These are phyloP conservation scores for Trypanosoma caninum DNA, from an alignment of 208 protist genomes.

Conservation along the genomic window DNA sequence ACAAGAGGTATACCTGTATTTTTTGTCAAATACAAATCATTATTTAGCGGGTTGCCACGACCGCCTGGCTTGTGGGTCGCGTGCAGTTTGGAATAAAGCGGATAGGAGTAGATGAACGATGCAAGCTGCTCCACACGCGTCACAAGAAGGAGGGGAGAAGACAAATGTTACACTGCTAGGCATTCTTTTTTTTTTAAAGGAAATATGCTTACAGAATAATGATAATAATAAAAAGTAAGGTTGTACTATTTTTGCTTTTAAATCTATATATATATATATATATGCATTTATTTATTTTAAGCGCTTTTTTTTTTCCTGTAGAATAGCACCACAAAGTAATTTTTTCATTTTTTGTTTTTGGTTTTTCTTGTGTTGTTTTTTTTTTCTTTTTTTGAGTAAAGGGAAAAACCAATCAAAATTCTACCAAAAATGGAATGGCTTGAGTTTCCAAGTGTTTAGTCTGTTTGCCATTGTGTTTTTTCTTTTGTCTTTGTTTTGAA, in stretches of 20 bases:
- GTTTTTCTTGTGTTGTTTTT: slow-evolving; percentile 14
- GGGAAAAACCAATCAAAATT: too few relatives aligned
- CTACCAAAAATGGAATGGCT: too few relatives aligned
- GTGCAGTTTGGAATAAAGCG: not conserved
- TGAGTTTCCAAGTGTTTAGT: too few relatives aligned
- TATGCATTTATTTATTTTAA: slow-evolving; percentile 21
- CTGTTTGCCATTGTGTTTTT: too few relatives aligned
- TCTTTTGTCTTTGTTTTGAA: too few relatives aligned
- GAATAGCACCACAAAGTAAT: not conserved
- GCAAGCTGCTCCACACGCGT: too few relatives aligned
- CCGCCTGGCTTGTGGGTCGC: not conserved
- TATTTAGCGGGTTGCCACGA: too few relatives aligned
- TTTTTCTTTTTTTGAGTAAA: slow-evolving; percentile 26
- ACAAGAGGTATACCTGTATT: slow-evolving; percentile 64
- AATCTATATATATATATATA: slow-evolving; percentile 19
- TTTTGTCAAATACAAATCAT: slow-evolving; percentile 26
- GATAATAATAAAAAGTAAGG: not conserved
- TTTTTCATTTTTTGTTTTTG: not conserved
- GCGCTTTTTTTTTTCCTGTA: not conserved
- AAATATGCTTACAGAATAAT: not conserved
- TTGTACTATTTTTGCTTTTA: slow-evolving; percentile 1
- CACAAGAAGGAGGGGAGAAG: not conserved
- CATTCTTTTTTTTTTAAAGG: too few relatives aligned
- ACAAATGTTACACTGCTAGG: too few relatives aligned
- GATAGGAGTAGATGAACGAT: not conserved